Conservation (phyloP, 2,329 filamentous ascomycete genomes). For the Ascochyta pisi region DNA sequence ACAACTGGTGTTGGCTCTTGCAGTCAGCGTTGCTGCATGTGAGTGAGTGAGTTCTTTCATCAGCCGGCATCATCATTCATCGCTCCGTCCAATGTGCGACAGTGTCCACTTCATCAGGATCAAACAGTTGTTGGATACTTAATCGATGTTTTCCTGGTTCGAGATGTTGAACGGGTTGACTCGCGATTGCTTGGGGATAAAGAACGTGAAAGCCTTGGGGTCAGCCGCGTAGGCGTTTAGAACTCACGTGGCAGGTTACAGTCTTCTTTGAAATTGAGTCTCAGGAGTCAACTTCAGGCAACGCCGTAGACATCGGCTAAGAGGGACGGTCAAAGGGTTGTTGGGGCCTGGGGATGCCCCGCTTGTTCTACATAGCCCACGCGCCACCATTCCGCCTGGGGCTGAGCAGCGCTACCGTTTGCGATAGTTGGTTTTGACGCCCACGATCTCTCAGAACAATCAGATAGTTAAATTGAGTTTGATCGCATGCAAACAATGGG, state of each 20-base stretch:
- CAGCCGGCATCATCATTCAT: neutral
- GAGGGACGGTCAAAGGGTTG: neutral
- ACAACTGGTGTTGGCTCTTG: neutral
- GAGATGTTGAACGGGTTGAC: too few species aligned
- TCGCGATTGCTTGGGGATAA: too few species aligned
- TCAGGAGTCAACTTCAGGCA: neutral
- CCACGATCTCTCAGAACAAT: neutral
- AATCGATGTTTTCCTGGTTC: too few species aligned
- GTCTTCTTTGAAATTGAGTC: too few species aligned
- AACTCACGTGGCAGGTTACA: neutral
- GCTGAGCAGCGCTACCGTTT: neutral
- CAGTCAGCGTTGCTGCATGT: neutral
- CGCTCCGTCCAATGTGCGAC: too few species aligned
- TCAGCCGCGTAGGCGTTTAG: neutral
- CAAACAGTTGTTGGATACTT: too few species aligned
- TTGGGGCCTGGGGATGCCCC: neutral
- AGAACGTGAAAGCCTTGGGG: neutral
- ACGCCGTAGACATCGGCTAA: neutral
- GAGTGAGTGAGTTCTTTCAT: neutral
- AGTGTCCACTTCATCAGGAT: too few species aligned
- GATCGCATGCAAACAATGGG: neutral
- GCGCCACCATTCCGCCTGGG: neutral
- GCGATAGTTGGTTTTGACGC: neutral
- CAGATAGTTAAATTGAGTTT: neutral
- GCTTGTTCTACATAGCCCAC: neutral